A percentile compares a stretch with the other conserved stretches of the same genome.
Evolutionary conservation across 257 asterid genomes (phyloP).

Genomic region (Lycium barbarum): DNA sequence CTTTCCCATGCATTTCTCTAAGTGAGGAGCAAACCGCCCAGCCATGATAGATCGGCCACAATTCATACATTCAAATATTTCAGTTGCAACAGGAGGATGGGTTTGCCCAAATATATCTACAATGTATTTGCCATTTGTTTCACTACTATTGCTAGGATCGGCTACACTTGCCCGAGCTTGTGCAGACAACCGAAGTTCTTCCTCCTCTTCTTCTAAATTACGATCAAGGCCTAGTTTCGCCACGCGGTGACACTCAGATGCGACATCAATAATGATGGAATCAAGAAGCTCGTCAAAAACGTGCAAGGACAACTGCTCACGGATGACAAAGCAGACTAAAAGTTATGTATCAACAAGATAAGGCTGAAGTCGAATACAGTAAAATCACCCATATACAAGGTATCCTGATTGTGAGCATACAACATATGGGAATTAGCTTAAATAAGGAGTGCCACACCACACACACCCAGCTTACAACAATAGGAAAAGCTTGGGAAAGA

Average conservation of each 20-base stretch:
- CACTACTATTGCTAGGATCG: conserved; percentile 76
- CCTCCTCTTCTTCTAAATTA: conserved; percentile 80
- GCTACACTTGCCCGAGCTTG: conserved; percentile 84
- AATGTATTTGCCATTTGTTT: conserved; percentile 77
- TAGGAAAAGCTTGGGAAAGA: no score
- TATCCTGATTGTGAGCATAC: neutral
- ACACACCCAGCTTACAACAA: no score
- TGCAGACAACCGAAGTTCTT: conserved; percentile 80
- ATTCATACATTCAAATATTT: conserved; percentile 90
- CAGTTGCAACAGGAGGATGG: conserved; percentile 89
- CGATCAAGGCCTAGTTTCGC: conserved; percentile 89
- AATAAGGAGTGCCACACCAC: neutral
- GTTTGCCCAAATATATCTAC: conserved; percentile 94
- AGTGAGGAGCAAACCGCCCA: conserved; percentile 95
- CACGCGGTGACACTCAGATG: conserved; percentile 93
- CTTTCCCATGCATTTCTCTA: conserved; percentile 99
- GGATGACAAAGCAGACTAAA: conserved; percentile 23
- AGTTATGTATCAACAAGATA: conserved; percentile 17
- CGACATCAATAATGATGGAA: conserved; percentile 81
- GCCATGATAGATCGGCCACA: conserved; percentile 81
- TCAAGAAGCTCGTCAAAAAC: conserved; percentile 74
- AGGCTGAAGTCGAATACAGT: neutral
- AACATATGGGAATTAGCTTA: neutral
- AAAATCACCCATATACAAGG: neutral
- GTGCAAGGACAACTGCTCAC: conserved; percentile 66